Percentiles rank a stretch among this genome's conserved stretches.
phyloP scores from a whole-genome alignment of 495 filamentous ascomycete genomes.

The Trichoderma virens region DNA sequence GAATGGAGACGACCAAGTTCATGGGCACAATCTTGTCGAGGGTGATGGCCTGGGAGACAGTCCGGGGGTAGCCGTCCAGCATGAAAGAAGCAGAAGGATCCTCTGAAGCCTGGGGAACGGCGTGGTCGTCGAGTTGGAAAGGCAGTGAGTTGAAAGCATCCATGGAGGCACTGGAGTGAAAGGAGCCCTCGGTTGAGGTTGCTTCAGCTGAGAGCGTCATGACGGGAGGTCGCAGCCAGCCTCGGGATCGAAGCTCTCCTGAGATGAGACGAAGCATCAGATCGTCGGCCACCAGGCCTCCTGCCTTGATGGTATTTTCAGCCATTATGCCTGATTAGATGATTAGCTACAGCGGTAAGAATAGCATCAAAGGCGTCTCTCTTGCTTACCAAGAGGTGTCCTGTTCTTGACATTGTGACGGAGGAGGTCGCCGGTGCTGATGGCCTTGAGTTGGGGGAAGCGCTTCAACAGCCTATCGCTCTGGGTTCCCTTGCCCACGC shows the following conservation, averaged over 20 bases:
- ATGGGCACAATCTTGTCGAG: constrained; percentile 78
- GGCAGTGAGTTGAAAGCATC: constrained; percentile 23
- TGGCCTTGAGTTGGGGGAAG: constrained; percentile 81
- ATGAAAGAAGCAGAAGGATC: constrained; percentile 80
- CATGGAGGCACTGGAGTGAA: constrained; percentile 18
- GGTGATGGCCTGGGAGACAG: constrained; percentile 64
- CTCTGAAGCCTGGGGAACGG: constrained; percentile 44
- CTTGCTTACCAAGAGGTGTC: constrained; percentile 80
- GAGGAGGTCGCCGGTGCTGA: constrained; percentile 89
- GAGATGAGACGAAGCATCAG: constrained; percentile 89
- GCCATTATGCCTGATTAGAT: constrained; percentile 61
- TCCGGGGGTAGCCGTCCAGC: constrained; percentile 93
- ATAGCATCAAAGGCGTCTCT: neutral
- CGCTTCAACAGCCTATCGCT: constrained; percentile 76
- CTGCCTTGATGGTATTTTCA: constrained; percentile 75
- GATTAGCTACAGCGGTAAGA: constrained; percentile 4
- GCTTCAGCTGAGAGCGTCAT: constrained; percentile 36
- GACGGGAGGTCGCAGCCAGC: constrained; percentile 57
- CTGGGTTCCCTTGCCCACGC: constrained; percentile 89
- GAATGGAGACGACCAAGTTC: constrained; percentile 73
- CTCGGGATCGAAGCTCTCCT: constrained; percentile 72
- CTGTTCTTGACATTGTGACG: constrained; percentile 83
- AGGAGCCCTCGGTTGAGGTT: constrained; percentile 18
- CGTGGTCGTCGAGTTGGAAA: constrained; percentile 30
- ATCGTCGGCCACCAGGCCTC: constrained; percentile 76